These are phyloP conservation scores for Domatiomyces globalis DNA, from an alignment of 2,329 filamentous ascomycete species.

Conservation along the genomic window DNA sequence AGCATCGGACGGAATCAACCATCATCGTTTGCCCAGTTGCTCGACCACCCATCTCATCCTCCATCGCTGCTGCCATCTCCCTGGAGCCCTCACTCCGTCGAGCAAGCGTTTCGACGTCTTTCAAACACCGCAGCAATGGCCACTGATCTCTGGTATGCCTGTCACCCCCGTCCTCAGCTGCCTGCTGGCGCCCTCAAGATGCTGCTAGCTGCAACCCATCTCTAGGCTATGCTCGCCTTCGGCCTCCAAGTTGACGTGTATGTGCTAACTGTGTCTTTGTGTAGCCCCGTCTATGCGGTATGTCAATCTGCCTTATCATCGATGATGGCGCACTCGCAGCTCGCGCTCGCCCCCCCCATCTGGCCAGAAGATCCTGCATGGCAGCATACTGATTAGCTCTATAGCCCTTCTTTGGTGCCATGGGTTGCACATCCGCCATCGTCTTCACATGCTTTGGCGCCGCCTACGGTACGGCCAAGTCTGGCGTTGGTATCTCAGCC, in stretches of 20 bases:
- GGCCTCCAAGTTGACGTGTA: conserved; percentile 2
- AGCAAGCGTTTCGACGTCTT: conserved; percentile 28
- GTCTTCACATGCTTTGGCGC: conserved; percentile 95
- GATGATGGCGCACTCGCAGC: not conserved
- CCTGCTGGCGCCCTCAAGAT: conserved; percentile 8
- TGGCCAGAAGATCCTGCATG: not conserved
- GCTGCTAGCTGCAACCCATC: not conserved
- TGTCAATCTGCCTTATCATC: conserved; percentile 37
- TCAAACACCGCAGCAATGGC: conserved; percentile 40
- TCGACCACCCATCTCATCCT: conserved; percentile 4
- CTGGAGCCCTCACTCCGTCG: not conserved
- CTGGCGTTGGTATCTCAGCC: conserved; percentile 92
- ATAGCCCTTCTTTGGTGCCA: conserved; percentile 86
- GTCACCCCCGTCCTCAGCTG: conserved; percentile 22
- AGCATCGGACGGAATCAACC: not conserved
- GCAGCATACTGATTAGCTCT: conserved; percentile 21
- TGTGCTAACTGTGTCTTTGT: conserved; percentile 31
- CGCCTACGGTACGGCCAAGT: conserved; percentile 97
- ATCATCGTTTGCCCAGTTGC: not conserved
- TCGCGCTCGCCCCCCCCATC: not conserved
- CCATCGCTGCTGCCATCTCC: conserved; percentile 3
- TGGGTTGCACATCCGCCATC: conserved; percentile 90
- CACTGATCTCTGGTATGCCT: conserved; percentile 67
- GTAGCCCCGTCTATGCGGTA: conserved; percentile 96
- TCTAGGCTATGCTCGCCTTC: not conserved